A percentile compares a stretch with the other conserved stretches of the same genome.
These are phyloP conservation scores for Daldinia vernicosa DNA, from an alignment of 495 filamentous ascomycete genomes.

Conservation along the genomic window DNA sequence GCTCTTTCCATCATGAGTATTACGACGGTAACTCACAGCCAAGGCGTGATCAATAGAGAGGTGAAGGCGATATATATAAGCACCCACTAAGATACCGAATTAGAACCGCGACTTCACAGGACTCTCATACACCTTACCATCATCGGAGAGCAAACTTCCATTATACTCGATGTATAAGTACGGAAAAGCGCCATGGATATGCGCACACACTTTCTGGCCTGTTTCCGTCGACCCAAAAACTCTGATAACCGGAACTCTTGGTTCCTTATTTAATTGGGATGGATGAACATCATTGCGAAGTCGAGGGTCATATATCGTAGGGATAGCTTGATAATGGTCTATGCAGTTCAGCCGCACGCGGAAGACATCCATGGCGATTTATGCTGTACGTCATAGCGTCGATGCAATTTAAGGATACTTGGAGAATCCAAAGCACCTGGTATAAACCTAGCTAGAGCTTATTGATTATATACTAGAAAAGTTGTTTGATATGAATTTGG, in stretches of 20 bases:
- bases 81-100: slow-evolving; percentile 61
- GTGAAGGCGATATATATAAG: slow-evolving; percentile 76
- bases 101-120: slow-evolving; percentile 5
- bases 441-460: neutral
- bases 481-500: neutral
- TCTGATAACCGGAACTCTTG: slow-evolving; percentile 85
- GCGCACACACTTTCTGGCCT: slow-evolving; percentile 94
- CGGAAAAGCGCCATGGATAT: slow-evolving; percentile 95
- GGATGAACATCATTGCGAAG: slow-evolving; percentile 66
- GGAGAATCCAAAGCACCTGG: slow-evolving; percentile 7
- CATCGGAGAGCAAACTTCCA: slow-evolving; percentile 69
- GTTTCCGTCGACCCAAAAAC: slow-evolving; percentile 94
- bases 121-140: slow-evolving; percentile 60
- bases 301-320: slow-evolving; percentile 82
- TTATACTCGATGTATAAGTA: slow-evolving; percentile 92
- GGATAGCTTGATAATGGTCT: slow-evolving; percentile 85
- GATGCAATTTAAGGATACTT: slow-evolving; percentile 20
- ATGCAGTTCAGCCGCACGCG: slow-evolving; percentile 92
- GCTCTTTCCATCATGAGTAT: slow-evolving; percentile 70
- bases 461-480: slow-evolving; percentile 8
- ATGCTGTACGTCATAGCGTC: slow-evolving; percentile 22
- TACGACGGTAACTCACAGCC: slow-evolving; percentile 80
- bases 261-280: slow-evolving; percentile 63
- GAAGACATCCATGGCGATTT: slow-evolving; percentile 68
- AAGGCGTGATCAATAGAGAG: slow-evolving; percentile 86